Percentiles rank a stretch among this genome's conserved stretches.
These are phyloP conservation scores for Lathyrus tuberosus DNA, from an alignment of 306 rosid species.

Conservation along the genomic window DNA sequence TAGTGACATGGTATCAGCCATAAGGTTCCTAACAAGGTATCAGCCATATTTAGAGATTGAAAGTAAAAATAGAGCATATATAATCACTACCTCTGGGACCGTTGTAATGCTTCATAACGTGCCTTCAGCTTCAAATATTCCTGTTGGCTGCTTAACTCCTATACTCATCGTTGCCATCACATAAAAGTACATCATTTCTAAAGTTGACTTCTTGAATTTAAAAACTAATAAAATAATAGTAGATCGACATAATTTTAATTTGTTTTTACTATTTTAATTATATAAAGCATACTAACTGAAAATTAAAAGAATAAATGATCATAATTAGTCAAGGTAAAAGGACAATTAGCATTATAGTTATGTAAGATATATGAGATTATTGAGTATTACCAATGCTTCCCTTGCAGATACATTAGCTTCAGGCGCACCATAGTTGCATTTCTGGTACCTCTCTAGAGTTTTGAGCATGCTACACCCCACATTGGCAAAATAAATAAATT, in stretches of 20 bases:
- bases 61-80: not conserved
- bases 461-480: slow-evolving; percentile 81
- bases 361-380: slow-evolving; percentile 5
- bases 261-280: not conserved
- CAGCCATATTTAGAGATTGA: not conserved
- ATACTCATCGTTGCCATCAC: slow-evolving; percentile 7
- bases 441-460: slow-evolving; percentile 99
- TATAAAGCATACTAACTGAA: not conserved
- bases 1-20: not conserved
- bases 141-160: slow-evolving; percentile 98
- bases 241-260: not conserved
- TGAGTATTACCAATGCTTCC: slow-evolving; percentile 87
- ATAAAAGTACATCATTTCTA: not conserved
- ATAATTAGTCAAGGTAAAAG: not conserved
- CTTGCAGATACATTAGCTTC: slow-evolving; percentile 81
- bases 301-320: not conserved
- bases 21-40: not conserved
- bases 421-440: slow-evolving; percentile 96
- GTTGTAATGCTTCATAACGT: slow-evolving; percentile 80
- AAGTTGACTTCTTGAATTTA: not conserved
- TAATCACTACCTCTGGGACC: slow-evolving; percentile 72
- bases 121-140: slow-evolving; percentile 98
- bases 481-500: not conserved
- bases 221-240: no score
- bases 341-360: not conserved